Percentiles rank a stretch among this genome's conserved stretches.
Evolutionary conservation across 78 protist genomes (phyloP).

Genomic region (Mastigamoeba balamuthi): DNA sequence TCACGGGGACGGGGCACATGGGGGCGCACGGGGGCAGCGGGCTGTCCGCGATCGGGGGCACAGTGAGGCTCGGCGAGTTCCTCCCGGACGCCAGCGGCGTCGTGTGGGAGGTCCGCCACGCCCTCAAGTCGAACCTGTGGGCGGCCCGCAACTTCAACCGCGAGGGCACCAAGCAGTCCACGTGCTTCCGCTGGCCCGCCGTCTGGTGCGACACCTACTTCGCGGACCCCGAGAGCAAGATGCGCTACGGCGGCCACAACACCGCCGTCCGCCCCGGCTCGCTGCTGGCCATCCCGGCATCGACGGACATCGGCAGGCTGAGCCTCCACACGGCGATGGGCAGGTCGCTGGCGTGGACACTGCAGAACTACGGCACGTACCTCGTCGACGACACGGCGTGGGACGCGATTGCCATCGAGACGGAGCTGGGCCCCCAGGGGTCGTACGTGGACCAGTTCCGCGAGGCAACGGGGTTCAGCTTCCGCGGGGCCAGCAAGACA

Average conservation of each 20-base stretch:
- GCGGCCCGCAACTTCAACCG: not conserved
- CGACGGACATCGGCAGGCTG: not conserved
- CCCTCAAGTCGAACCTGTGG: not conserved
- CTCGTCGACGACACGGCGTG: conserved; percentile 1
- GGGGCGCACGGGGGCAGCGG: not conserved
- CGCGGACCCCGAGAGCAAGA: not conserved
- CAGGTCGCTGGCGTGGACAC: conserved; percentile 1
- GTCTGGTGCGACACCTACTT: not conserved
- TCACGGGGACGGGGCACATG: not conserved
- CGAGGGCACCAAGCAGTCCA: not conserved
- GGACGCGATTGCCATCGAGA: not conserved
- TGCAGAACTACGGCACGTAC: conserved; percentile 8
- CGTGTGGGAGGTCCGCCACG: not conserved
- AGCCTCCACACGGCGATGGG: not conserved
- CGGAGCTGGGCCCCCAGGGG: not conserved
- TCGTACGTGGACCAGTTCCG: not conserved
- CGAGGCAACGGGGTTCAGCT: not conserved
- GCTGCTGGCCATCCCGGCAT: not conserved
- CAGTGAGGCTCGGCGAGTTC: not conserved
- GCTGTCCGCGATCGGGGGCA: not conserved
- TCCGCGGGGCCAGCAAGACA: not conserved
- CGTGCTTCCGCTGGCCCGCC: not conserved
- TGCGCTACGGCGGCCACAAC: not conserved
- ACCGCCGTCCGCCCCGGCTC: not conserved
- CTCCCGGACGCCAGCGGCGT: not conserved